Evolutionary conservation across 2,329 filamentous ascomycete species (phyloP).

Genomic region (Talaromyces sp.): DNA sequence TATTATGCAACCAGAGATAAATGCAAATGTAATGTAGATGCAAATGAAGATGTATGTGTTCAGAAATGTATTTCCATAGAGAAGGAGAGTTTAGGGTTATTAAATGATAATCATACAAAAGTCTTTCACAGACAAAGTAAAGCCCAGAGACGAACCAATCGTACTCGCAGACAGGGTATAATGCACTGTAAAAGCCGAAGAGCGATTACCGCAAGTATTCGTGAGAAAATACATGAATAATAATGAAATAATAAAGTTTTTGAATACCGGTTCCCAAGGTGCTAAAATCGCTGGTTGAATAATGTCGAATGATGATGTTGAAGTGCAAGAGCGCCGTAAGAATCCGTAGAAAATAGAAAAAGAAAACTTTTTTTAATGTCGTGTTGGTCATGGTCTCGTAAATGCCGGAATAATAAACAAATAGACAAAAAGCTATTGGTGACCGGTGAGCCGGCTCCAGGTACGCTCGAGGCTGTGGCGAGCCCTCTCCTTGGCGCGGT

Average conservation of each 20-base stretch:
- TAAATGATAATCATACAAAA: conserved; percentile 8
- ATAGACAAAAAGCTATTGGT: conserved; percentile 1
- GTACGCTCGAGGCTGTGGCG: conserved; percentile 32
- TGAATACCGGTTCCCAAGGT: neutral
- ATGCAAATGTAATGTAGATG: neutral
- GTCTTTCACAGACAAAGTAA: neutral
- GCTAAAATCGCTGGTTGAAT: neutral
- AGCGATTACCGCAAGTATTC: conserved; percentile 1
- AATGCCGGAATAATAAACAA: neutral
- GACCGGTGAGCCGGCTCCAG: conserved; percentile 31
- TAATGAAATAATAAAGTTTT: neutral
- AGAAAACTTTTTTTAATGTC: conserved; percentile 3
- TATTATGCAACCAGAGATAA: neutral
- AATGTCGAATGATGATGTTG: neutral
- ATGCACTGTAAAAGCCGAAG: conserved; percentile 7
- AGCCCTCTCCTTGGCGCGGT: conserved; percentile 30
- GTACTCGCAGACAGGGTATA: conserved; percentile 7
- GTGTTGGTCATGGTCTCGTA: conserved; percentile 4
- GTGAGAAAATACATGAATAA: neutral
- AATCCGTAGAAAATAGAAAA: neutral
- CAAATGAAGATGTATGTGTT: neutral
- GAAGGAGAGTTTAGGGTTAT: neutral
- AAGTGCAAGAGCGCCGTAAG: neutral
- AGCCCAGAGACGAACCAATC: neutral
- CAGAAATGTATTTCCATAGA: neutral